These are phyloP conservation scores for Amanita subjunquillea DNA, from an alignment of 768 basidiomycete genomes.

Conservation along the genomic window DNA sequence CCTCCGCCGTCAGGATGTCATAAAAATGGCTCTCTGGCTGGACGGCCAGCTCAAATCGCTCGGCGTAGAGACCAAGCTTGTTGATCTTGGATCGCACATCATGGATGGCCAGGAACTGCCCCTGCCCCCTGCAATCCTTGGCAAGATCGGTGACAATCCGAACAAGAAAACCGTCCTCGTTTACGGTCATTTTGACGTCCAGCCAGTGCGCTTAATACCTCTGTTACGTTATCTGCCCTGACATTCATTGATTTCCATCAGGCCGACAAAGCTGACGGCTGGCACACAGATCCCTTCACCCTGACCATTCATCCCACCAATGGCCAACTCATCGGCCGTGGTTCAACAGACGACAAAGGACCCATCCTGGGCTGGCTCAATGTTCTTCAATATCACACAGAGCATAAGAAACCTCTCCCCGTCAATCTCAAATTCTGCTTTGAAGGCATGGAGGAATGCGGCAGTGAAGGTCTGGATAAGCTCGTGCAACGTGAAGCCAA, in stretches of 20 bases:
- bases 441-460: conserved; percentile 97
- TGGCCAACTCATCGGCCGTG: conserved; percentile 72
- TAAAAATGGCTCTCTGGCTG: conserved; percentile 82
- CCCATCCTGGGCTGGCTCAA: conserved; percentile 86
- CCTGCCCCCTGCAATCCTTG: conserved; percentile 80
- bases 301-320: conserved; percentile 38
- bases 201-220: conserved; percentile 49
- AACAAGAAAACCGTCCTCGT: conserved; percentile 89
- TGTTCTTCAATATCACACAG: conserved; percentile 74
- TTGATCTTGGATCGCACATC: conserved; percentile 67
- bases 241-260: conserved; percentile 6
- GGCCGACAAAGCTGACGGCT: conserved; percentile 61
- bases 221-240: background rate
- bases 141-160: conserved; percentile 70
- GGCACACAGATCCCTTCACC: conserved; percentile 80
- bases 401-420: conserved; percentile 60
- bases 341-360: conserved; percentile 87
- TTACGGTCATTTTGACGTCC: conserved; percentile 95
- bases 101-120: conserved; percentile 56
- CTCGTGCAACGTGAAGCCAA: conserved; percentile 69
- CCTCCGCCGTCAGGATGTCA: conserved; percentile 61
- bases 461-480: conserved; percentile 84
- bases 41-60: conserved; percentile 61
- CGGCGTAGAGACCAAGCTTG: conserved; percentile 67
- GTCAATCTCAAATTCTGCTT: conserved; percentile 90